These are phyloP conservation scores for Ceratocystis albifundus DNA, from an alignment of 2,329 filamentous ascomycete genomes.

Conservation along the genomic window DNA sequence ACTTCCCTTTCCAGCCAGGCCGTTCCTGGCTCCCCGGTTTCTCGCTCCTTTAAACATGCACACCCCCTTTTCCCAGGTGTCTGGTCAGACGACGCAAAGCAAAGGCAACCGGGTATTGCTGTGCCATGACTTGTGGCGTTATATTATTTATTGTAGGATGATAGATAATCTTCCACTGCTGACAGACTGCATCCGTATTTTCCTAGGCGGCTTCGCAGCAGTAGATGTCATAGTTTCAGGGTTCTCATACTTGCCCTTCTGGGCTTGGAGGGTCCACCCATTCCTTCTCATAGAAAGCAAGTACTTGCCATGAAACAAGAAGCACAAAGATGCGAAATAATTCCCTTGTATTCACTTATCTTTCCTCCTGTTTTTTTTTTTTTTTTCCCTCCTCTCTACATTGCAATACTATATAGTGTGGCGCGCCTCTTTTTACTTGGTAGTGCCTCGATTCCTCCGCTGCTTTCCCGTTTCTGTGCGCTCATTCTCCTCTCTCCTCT, in stretches of 20 bases:
- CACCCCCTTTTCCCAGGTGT: too few species aligned
- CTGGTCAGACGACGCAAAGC: too few species aligned
- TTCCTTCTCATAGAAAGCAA: neutral
- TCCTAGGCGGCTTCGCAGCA: too few species aligned
- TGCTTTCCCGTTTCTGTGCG: too few species aligned
- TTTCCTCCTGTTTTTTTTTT: neutral
- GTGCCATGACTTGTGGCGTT: too few species aligned
- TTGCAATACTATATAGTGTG: neutral
- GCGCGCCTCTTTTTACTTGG: neutral
- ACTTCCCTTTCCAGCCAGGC: neutral
- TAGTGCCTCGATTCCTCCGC: neutral
- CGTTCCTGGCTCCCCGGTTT: neutral
- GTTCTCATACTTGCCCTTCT: neutral
- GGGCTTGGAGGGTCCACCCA: neutral
- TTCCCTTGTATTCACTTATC: neutral
- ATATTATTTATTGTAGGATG: too few species aligned
- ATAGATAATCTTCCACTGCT: too few species aligned
- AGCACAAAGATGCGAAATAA: neutral
- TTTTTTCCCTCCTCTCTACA: neutral
- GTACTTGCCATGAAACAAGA: constrained; percentile 5
- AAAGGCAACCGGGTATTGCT: too few species aligned
- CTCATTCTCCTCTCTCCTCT: neutral
- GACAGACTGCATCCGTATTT: too few species aligned
- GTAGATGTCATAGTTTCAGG: too few species aligned
- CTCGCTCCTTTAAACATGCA: neutral